These are phyloP conservation scores for Chimonanthus praecox DNA, from an alignment of 164 flowering plant species.

Conservation along the genomic window DNA sequence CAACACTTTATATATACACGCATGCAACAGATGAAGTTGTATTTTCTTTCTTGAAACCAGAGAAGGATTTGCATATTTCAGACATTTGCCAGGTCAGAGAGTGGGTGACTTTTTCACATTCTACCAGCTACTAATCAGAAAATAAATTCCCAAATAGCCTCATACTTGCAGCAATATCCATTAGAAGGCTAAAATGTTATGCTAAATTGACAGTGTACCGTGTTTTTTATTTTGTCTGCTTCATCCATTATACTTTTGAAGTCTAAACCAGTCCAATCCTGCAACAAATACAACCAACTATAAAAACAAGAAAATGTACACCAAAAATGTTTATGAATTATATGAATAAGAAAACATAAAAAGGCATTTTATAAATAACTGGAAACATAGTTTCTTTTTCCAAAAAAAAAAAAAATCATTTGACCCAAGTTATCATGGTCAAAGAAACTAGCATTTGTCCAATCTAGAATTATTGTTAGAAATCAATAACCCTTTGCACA, in stretches of 20 bases:
- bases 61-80: not conserved
- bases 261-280: constrained; percentile 95
- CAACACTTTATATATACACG: too few relatives aligned
- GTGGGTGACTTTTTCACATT: not conserved
- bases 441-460: too few relatives aligned
- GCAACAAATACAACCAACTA: constrained; percentile 20
- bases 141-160: not conserved
- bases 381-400: too few relatives aligned
- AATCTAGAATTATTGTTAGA: too few relatives aligned
- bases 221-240: constrained; percentile 79
- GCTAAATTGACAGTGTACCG: constrained; percentile 40
- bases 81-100: not conserved
- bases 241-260: constrained; percentile 85
- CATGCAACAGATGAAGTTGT: too few relatives aligned
- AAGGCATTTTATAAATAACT: not conserved
- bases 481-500: too few relatives aligned
- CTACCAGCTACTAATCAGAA: not conserved
- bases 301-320: constrained; percentile 1
- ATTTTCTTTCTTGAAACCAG: not conserved
- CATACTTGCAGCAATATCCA: constrained; percentile 2
- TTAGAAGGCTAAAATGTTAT: not conserved
- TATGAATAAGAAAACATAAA: not conserved
- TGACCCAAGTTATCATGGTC: too few relatives aligned
- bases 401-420: too few relatives aligned
- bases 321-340: not conserved